These are phyloP conservation scores for Leishmania arabica DNA, from an alignment of 208 protist species.

Conservation along the genomic window DNA sequence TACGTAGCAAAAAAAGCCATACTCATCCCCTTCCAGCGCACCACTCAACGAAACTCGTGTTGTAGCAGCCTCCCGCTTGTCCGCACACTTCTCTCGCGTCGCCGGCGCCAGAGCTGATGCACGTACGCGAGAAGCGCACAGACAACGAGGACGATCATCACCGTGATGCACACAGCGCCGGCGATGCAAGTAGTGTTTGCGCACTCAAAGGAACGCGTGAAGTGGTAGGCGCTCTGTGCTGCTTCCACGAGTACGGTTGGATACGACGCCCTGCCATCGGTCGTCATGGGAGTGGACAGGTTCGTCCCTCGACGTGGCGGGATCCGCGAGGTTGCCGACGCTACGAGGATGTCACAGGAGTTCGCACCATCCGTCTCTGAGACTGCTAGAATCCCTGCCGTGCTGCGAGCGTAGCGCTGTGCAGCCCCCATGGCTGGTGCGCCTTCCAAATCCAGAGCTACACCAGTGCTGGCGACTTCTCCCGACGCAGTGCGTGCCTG, in stretches of 20 bases:
- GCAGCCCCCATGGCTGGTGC: background rate
- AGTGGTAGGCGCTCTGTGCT: background rate
- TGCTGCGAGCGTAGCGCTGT: background rate
- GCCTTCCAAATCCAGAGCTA: background rate
- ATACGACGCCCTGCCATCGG: background rate
- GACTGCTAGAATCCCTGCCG: constrained; percentile 1
- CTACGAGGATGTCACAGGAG: background rate
- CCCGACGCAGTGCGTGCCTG: background rate
- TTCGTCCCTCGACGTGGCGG: background rate
- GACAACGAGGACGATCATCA: constrained; percentile 27
- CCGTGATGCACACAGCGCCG: constrained; percentile 7
- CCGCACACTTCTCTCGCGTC: constrained; percentile 2
- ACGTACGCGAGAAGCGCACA: constrained; percentile 18
- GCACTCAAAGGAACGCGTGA: background rate
- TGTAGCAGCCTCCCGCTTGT: constrained; percentile 16
- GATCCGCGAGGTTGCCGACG: background rate
- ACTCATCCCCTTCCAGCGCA: background rate
- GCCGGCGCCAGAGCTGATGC: constrained; percentile 15
- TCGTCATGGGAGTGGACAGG: too few relatives aligned
- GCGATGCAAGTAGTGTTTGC: background rate
- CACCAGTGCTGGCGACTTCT: background rate
- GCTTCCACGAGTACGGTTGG: background rate
- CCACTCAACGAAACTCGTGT: constrained; percentile 11
- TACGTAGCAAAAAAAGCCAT: background rate
- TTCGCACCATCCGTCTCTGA: background rate